Evolutionary conservation across 2,329 filamentous ascomycete species (phyloP).

Genomic region (Dothideomycetidae sp.): DNA sequence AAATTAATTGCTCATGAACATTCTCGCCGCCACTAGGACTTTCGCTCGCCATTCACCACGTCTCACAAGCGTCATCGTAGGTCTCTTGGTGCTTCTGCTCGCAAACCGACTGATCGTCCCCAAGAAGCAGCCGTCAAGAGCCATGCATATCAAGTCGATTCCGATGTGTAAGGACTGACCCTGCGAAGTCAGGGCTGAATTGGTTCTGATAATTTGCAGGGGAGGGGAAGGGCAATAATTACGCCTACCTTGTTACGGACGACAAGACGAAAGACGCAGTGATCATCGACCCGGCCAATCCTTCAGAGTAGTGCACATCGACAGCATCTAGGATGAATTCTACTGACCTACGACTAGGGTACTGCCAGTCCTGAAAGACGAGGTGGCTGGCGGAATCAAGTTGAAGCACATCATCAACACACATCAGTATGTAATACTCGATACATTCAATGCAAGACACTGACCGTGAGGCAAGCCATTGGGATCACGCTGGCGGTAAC

Average conservation of each 20-base stretch:
- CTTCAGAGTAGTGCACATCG: conserved; percentile 49
- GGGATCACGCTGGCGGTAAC: conserved; percentile 91
- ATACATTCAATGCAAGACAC: too few species aligned
- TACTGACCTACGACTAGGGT: conserved; percentile 32
- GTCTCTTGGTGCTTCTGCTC: conserved; percentile 2
- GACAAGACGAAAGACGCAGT: conserved; percentile 36
- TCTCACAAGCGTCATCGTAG: conserved; percentile 2
- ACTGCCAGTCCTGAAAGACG: conserved; percentile 53
- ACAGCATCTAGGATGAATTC: not conserved
- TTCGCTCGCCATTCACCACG: conserved; percentile 1
- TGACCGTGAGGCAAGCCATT: too few species aligned
- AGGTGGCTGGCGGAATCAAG: conserved; percentile 60
- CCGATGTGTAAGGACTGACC: conserved; percentile 57
- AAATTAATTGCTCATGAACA: conserved; percentile 6
- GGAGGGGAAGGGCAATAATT: conserved; percentile 68
- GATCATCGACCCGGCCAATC: conserved; percentile 68
- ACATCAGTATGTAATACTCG: conserved; percentile 57
- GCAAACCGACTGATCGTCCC: conserved; percentile 6
- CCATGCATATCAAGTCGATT: conserved; percentile 78
- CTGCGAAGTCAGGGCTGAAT: conserved; percentile 5
- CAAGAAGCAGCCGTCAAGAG: conserved; percentile 16
- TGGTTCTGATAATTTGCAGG: conserved; percentile 33
- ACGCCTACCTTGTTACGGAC: conserved; percentile 52
- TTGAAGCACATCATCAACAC: conserved; percentile 88
- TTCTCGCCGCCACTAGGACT: not conserved